phyloP scores from a whole-genome alignment of 2,329 filamentous ascomycete genomes.

The Magnaporthiopsis rhizophila region DNA sequence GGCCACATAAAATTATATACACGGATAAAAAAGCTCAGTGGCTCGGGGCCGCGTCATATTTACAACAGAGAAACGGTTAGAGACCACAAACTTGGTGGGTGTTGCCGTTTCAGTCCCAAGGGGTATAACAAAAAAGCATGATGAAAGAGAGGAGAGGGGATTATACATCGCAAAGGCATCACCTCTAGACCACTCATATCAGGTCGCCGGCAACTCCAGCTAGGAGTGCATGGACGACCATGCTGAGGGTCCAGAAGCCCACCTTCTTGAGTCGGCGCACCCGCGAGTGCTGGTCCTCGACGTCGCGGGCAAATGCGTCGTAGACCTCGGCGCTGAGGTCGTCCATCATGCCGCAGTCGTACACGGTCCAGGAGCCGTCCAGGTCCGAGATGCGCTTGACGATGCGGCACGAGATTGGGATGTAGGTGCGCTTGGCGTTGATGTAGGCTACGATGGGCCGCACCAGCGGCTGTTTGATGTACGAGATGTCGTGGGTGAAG shows the following conservation, averaged over 20 bases:
- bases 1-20: not conserved
- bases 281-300: conserved; percentile 80
- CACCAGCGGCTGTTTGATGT: conserved; percentile 91
- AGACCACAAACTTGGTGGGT: not conserved
- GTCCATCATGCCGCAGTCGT: conserved; percentile 88
- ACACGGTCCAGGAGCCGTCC: conserved; percentile 90
- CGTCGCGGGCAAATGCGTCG: conserved; percentile 84
- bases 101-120: no score
- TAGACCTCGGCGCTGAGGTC: conserved; percentile 92
- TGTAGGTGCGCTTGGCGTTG: conserved; percentile 90
- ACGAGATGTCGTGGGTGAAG: conserved; percentile 85
- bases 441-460: conserved; percentile 97
- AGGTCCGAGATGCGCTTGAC: conserved; percentile 87
- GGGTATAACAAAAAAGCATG: not conserved
- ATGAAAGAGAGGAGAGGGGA: not conserved
- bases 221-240: conserved; percentile 88
- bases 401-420: conserved; percentile 88
- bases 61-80: not conserved
- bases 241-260: conserved; percentile 88
- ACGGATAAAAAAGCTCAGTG: not conserved
- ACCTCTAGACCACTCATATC: conserved; percentile 24
- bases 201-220: conserved; percentile 87
- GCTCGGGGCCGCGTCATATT: not conserved
- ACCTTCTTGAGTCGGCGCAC: conserved; percentile 84
- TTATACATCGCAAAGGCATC: not conserved